Base-by-base conservation (phyloP, 352 stramenopile genomes). In the Pythium aphanidermatum region DNA sequence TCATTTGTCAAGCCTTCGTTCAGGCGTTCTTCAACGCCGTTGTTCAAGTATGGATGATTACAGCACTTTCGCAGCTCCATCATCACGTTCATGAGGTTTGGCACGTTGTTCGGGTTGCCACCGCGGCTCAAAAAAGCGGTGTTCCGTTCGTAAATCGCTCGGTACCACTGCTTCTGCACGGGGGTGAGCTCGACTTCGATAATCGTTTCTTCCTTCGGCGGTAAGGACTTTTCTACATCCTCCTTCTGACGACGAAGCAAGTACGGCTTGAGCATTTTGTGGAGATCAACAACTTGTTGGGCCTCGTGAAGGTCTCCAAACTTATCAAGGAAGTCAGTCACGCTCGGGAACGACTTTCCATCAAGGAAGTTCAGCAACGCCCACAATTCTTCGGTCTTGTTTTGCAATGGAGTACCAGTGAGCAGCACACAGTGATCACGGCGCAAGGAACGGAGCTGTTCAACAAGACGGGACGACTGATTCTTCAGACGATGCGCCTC, bases 371-470 rank as follows among this genome's bases (percentile, higher is more conserved):
- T 98, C 2, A 99, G 70, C 24, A 99, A 68, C 3, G 96, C 91
- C 96, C 96, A 99, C n/a, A 99, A 66, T 65, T 99, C 98, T 55
- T 98, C 81, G 4, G 98, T 98, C 61, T 99, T 99, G 77, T 99
- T 99, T 46, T 95, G 83, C 7, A 95, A 44, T 28, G 84, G 84
- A 29, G 84, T 95, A 7, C 84, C 84, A 4, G 84, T 95, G 0
- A 95, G 66, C 36, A 95, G 56, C 21, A 95, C 78, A 30, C 82
- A 92, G 44, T 93, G 83, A 28, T 90, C 80, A 3, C 83, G 74
- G 25, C 65, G 78, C 17, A 95, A 47, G 16, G 73, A 87, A 3
- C 80, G 79, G 48, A 96, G 74, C 45, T 96, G 85, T 47, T 95
- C 79, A 2, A 95, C 78, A 3, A 95, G 63, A 0, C 83, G 78